Percentiles rank a stretch among this genome's conserved stretches.
Conservation (phyloP, 768 basidiomycete species). For the Boletus rubescentipes region DNA sequence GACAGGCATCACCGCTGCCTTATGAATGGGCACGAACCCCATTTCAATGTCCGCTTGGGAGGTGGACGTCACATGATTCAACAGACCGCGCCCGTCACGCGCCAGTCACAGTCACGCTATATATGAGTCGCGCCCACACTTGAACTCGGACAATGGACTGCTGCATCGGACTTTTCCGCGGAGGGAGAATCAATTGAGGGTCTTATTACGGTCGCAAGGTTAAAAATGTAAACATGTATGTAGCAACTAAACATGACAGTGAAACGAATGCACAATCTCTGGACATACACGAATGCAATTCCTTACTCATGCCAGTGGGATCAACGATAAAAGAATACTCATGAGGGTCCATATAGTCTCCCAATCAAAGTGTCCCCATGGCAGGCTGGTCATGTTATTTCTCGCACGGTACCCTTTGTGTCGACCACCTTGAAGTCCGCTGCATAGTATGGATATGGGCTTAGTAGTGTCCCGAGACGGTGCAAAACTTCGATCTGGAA, state of each 20-base stretch:
- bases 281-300: not conserved
- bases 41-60: conserved; percentile 36
- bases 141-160: no score
- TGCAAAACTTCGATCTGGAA: conserved; percentile 76
- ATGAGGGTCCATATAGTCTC: no score
- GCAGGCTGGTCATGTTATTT: conserved; percentile 1
- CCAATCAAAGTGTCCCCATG: no score
- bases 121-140: conserved; percentile 5
- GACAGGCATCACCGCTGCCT: conserved; percentile 29
- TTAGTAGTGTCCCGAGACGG: conserved; percentile 64
- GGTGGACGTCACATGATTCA: conserved; percentile 33
- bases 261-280: not conserved
- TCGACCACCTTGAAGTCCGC: conserved; percentile 45
- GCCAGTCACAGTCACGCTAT: conserved; percentile 28
- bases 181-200: no score
- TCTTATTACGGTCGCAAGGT: not conserved
- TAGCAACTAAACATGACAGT: not conserved
- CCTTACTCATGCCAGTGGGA: not conserved
- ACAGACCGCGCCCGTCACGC: conserved; percentile 38
- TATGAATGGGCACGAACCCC: conserved; percentile 32
- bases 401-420: conserved; percentile 22
- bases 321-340: not conserved
- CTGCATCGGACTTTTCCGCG: no score
- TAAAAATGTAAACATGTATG: not conserved
- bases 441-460: conserved; percentile 54